Conservation (phyloP, 305 asterid genomes). For the Plantago lanceolata region DNA sequence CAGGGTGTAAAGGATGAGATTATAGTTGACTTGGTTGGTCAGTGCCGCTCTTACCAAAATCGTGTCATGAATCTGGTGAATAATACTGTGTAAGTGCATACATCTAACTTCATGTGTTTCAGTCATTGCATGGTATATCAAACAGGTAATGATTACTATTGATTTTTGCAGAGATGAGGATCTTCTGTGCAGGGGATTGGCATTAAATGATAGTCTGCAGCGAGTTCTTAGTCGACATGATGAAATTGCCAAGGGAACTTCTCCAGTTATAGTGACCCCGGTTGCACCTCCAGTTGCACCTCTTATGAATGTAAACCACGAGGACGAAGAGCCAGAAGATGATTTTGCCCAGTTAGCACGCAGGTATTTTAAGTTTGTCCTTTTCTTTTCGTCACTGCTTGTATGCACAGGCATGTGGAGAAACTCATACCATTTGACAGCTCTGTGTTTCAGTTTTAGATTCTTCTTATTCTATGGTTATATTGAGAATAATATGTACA, state of each 20-base stretch:
- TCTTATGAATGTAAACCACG: constrained; percentile 78
- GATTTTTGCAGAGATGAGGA: constrained; percentile 65
- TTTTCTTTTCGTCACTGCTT: background rate
- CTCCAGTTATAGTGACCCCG: constrained; percentile 30
- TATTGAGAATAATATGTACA: constrained; percentile 4
- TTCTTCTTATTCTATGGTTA: background rate
- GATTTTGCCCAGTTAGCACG: constrained; percentile 83
- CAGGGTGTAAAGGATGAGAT: constrained; percentile 84
- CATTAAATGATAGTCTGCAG: constrained; percentile 71
- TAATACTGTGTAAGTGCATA: constrained; percentile 61
- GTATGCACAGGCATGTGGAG: too few relatives aligned
- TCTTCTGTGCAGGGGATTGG: constrained; percentile 71
- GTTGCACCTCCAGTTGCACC: constrained; percentile 56
- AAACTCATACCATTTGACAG: background rate
- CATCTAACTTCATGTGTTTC: background rate
- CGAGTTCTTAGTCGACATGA: constrained; percentile 70
- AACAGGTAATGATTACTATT: constrained; percentile 13
- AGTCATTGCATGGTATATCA: constrained; percentile 8
- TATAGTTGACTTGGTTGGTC: constrained; percentile 85
- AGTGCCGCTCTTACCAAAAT: constrained; percentile 77
- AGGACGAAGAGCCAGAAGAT: constrained; percentile 86
- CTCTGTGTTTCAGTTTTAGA: background rate
- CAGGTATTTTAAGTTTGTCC: constrained; percentile 37
- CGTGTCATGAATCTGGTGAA: constrained; percentile 87
- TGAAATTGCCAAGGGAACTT: constrained; percentile 54